These are phyloP conservation scores for Phoma sp. DNA, from an alignment of 2,329 filamentous ascomycete genomes.

Conservation along the genomic window DNA sequence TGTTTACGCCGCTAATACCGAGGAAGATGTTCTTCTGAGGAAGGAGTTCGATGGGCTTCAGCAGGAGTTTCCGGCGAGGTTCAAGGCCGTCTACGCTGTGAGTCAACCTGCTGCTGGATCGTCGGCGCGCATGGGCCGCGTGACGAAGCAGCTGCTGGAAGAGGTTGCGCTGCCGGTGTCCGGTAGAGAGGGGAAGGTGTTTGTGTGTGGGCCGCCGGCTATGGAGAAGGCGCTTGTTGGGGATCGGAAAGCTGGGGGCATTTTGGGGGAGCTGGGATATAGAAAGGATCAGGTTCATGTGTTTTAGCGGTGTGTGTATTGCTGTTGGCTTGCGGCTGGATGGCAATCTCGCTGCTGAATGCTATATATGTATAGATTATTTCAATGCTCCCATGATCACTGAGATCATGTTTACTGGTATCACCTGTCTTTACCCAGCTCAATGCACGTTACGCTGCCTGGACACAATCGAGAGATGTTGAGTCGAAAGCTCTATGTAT, in stretches of 20 bases:
- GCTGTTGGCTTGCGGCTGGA: too few species aligned
- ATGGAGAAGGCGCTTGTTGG: constrained; percentile 35
- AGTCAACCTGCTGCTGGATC: constrained; percentile 55
- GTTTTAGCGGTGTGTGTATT: too few species aligned
- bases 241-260: not conserved
- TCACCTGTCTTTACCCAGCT: not conserved
- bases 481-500: not conserved
- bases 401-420: not conserved
- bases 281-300: constrained; percentile 49
- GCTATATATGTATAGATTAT: too few species aligned
- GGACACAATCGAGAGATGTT: constrained; percentile 6
- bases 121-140: constrained; percentile 60
- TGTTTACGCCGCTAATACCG: constrained; percentile 70
- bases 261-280: constrained; percentile 38
- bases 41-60: constrained; percentile 63
- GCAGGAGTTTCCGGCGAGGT: constrained; percentile 59
- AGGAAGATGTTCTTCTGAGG: constrained; percentile 66
- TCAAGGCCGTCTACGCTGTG: constrained; percentile 65
- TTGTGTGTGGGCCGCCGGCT: constrained; percentile 71
- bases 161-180: constrained; percentile 50
- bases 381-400: too few species aligned
- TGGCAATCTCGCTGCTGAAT: too few species aligned
- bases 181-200: constrained; percentile 61
- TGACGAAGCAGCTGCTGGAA: constrained; percentile 63
- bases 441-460: not conserved